phyloP scores from a whole-genome alignment of 352 stramenopile genomes.

The Blastocystis sp. region DNA sequence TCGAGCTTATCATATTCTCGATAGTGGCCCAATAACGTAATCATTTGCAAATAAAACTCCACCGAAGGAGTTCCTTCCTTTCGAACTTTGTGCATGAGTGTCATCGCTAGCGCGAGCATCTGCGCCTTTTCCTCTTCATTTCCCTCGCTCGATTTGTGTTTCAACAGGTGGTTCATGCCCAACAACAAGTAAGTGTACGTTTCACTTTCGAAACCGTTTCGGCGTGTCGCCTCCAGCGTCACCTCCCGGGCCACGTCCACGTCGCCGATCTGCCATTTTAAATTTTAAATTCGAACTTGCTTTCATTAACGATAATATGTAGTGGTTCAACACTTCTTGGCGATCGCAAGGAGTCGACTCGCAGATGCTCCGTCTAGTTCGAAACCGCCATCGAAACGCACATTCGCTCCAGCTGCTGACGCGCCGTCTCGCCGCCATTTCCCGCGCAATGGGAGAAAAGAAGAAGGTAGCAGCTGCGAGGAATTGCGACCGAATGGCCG shows the following conservation, averaged over 20 bases:
- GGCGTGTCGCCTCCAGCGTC: not conserved
- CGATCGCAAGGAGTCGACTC: not conserved
- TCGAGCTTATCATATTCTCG: conserved; percentile 50
- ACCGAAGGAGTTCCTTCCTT: not conserved
- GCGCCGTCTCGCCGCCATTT: not conserved
- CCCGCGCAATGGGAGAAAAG: conserved; percentile 6
- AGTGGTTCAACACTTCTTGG: conserved; percentile 36
- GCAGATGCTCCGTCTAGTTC: conserved; percentile 3
- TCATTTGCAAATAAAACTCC: conserved; percentile 39
- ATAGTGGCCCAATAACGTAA: conserved; percentile 9
- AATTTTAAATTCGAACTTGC: not conserved
- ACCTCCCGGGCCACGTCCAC: not conserved
- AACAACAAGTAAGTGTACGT: conserved; percentile 39
- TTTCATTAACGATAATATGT: conserved; percentile 30
- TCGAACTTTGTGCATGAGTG: not conserved
- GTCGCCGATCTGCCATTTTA: not conserved
- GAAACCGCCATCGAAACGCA: not conserved
- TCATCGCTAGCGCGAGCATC: conserved; percentile 27
- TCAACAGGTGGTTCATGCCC: conserved; percentile 9
- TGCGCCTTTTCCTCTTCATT: conserved; percentile 7
- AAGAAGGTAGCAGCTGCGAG: conserved; percentile 5
- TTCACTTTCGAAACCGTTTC: not conserved
- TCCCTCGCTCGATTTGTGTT: not conserved
- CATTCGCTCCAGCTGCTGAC: not conserved
- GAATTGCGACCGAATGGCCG: not conserved